Percentiles rank a stretch among this genome's conserved stretches.
Conservation (phyloP, 495 filamentous ascomycete genomes). For the Symbiotaphrina buchneri region DNA sequence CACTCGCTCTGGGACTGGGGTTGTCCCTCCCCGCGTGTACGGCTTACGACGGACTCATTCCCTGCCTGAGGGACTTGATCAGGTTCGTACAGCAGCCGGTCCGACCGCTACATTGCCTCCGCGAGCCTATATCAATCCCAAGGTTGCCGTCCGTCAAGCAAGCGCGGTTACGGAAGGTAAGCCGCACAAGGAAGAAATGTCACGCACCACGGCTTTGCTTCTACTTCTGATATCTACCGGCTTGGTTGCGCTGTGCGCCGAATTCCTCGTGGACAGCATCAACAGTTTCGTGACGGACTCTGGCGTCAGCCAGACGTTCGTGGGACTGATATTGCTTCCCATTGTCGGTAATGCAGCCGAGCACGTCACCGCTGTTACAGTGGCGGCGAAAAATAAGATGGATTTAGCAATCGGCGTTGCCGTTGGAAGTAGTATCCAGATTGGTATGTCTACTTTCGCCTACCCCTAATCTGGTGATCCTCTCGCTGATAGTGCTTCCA, state of each 20-base stretch:
- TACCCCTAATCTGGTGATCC: not conserved
- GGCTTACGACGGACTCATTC: conserved; percentile 60
- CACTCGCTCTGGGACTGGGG: too few species aligned
- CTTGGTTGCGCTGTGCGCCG: conserved; percentile 67
- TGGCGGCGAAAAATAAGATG: conserved; percentile 91
- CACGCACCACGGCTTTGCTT: conserved; percentile 48
- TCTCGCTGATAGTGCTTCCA: not conserved
- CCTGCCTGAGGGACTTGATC: conserved; percentile 46
- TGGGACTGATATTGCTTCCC: conserved; percentile 72
- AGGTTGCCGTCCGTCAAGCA: conserved; percentile 3
- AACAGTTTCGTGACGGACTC: conserved; percentile 42
- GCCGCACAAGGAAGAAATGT: conserved; percentile 31
- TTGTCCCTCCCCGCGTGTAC: too few species aligned
- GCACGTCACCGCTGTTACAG: conserved; percentile 74
- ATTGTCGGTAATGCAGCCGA: conserved; percentile 87
- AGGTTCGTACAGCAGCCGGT: conserved; percentile 14
- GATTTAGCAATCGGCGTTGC: conserved; percentile 82
- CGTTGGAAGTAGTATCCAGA: conserved; percentile 72
- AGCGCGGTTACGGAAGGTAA: conserved; percentile 12
- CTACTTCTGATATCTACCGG: conserved; percentile 55
- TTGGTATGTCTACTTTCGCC: conserved; percentile 14
- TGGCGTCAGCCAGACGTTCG: conserved; percentile 51
- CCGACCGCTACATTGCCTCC: conserved; percentile 6
- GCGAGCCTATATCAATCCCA: conserved; percentile 3
- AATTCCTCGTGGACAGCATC: conserved; percentile 71